phyloP scores from a whole-genome alignment of 257 asterid genomes.

The Lycium ferocissimum region DNA sequence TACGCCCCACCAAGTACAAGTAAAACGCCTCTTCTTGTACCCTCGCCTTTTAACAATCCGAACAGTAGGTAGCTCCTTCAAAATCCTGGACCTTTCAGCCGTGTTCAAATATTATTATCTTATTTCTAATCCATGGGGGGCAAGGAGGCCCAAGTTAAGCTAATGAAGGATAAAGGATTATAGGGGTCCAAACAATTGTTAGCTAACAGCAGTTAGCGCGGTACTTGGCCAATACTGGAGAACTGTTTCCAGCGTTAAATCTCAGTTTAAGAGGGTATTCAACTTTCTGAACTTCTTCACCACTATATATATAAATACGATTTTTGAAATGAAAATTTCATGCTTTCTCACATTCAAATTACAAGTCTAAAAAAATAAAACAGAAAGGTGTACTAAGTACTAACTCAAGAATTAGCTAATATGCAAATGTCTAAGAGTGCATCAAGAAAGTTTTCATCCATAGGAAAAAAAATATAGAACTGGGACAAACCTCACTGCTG shows the following conservation, averaged over 20 bases:
- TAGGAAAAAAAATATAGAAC: constrained; percentile 18
- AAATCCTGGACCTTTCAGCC: not conserved
- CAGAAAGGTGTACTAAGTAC: not conserved
- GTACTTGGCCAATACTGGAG: not conserved
- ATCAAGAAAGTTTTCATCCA: not conserved
- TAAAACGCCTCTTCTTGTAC: not conserved
- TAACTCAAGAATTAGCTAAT: not conserved
- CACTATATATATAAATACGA: not conserved
- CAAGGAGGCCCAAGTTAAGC: not conserved
- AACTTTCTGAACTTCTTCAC: not conserved
- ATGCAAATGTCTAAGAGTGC: not conserved
- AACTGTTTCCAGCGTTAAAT: not conserved
- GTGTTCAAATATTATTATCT: not conserved
- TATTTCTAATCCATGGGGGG: not conserved
- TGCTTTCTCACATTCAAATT: not conserved
- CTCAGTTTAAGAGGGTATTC: not conserved
- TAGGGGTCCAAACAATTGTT: not conserved
- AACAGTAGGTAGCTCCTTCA: not conserved
- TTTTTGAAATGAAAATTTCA: not conserved
- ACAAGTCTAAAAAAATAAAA: not conserved
- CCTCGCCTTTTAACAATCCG: not conserved
- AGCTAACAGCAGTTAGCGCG: not conserved
- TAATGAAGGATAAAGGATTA: not conserved
- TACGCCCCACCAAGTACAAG: not conserved
- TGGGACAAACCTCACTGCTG: constrained; percentile 80